Evolutionary conservation across 2,329 filamentous ascomycete species (phyloP).

Genomic region (Chaetomiaceae sp.): DNA sequence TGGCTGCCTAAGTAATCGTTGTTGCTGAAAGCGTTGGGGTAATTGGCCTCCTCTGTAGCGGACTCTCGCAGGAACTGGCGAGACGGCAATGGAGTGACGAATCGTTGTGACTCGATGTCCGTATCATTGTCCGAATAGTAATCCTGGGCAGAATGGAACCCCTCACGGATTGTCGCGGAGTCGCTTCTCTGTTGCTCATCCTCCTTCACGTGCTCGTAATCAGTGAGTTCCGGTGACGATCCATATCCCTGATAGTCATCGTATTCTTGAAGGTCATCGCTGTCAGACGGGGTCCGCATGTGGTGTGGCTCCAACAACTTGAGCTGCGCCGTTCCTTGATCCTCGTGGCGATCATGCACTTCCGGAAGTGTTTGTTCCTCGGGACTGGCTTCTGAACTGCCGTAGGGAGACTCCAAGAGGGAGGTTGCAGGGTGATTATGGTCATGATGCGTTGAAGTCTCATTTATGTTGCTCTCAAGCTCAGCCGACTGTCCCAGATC

Average conservation of each 20-base stretch:
- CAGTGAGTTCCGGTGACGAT: neutral
- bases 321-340: no score
- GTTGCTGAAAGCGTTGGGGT: neutral
- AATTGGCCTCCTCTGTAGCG: neutral
- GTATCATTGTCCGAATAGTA: conserved; percentile 1
- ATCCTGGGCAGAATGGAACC: neutral
- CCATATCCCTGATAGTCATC: no score
- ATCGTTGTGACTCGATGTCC: conserved; percentile 17
- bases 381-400: no score
- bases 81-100: conserved; percentile 20
- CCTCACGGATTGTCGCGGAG: no score
- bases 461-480: neutral
- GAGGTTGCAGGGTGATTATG: no score
- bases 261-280: no score
- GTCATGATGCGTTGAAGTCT: no score
- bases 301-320: no score
- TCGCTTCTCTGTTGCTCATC: neutral
- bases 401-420: no score
- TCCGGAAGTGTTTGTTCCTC: no score
- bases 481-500: neutral
- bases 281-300: no score
- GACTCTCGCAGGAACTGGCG: conserved; percentile 6
- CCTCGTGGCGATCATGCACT: no score
- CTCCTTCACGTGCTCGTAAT: neutral
- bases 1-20: conserved; percentile 1